Evolutionary conservation across 1,284 basidiomycete species (phyloP).

Genomic region (Takashimella tepidaria): DNA sequence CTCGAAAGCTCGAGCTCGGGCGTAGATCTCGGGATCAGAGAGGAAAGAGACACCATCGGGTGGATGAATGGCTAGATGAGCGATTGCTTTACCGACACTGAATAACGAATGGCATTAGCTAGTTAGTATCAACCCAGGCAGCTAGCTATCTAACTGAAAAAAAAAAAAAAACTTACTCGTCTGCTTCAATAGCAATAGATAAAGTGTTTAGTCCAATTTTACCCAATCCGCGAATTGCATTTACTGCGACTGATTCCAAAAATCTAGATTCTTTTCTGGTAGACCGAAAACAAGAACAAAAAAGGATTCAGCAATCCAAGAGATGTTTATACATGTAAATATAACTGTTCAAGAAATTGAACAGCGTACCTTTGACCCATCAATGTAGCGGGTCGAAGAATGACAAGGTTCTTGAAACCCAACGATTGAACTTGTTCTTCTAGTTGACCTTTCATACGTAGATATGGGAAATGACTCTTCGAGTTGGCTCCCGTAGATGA

Average conservation of each 20-base stretch:
- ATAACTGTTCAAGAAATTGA: background rate
- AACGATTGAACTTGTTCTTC: slow-evolving; percentile 37
- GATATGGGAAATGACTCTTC: slow-evolving; percentile 28
- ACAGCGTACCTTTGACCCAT: slow-evolving; percentile 32
- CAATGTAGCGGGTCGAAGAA: slow-evolving; percentile 39
- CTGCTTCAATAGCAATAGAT: slow-evolving; percentile 18
- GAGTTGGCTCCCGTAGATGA: slow-evolving; percentile 28
- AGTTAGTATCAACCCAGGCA: background rate
- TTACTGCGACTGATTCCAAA: slow-evolving; percentile 14
- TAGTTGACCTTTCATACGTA: slow-evolving; percentile 40
- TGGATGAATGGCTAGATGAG: slow-evolving; percentile 34
- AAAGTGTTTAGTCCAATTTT: slow-evolving; percentile 20
- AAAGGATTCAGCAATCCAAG: too few species aligned
- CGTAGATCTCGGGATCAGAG: slow-evolving; percentile 22
- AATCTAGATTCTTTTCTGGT: slow-evolving; percentile 15
- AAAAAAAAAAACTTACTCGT: slow-evolving; percentile 20
- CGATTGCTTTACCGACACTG: slow-evolving; percentile 39
- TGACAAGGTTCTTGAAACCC: slow-evolving; percentile 34
- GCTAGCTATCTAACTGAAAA: background rate
- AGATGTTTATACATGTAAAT: slow-evolving; percentile 1
- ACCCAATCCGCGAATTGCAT: slow-evolving; percentile 15
- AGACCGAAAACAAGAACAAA: too few species aligned
- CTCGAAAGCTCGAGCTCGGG: slow-evolving; percentile 10
- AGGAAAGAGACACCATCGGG: slow-evolving; percentile 20
- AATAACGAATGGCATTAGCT: background rate